A percentile compares a stretch with the other conserved stretches of the same genome.
phyloP scores from a whole-genome alignment of 2,329 filamentous ascomycete genomes.

The Albophoma yamanashiensis region DNA sequence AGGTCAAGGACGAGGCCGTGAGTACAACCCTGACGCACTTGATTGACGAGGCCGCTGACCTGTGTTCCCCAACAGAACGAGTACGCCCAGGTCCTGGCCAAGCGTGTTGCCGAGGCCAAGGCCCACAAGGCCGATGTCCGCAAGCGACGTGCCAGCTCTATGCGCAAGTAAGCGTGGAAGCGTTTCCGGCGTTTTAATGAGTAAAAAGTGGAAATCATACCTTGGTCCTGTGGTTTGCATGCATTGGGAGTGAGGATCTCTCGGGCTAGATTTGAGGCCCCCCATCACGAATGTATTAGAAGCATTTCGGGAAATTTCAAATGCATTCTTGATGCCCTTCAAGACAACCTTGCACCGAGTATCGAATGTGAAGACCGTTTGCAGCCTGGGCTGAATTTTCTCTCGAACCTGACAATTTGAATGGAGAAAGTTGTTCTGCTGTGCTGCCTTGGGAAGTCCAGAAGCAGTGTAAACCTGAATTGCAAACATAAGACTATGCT shows the following conservation, averaged over 20 bases:
- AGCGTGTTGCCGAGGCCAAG: conserved; percentile 96
- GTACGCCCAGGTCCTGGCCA: conserved; percentile 91
- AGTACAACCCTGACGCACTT: conserved; percentile 25
- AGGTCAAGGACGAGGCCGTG: conserved; percentile 98
- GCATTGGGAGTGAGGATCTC: conserved; percentile 29
- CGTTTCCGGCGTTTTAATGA: conserved; percentile 21
- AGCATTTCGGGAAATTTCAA: conserved; percentile 23
- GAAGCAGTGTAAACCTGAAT: neutral
- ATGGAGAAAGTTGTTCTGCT: neutral
- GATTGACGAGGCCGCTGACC: conserved; percentile 1
- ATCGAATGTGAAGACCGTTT: neutral
- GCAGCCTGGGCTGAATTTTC: neutral
- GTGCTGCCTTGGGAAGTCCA: neutral
- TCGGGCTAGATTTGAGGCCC: conserved; percentile 17
- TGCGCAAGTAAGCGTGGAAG: conserved; percentile 75
- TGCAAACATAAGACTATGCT: neutral
- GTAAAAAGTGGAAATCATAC: conserved; percentile 21
- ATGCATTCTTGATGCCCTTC: conserved; percentile 15
- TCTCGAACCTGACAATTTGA: too few relatives aligned
- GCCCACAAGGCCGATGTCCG: conserved; percentile 83
- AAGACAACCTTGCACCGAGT: neutral
- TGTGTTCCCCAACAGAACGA: conserved; percentile 63
- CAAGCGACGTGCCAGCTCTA: conserved; percentile 95
- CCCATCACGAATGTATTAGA: conserved; percentile 25
- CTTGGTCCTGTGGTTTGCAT: conserved; percentile 25